Conservation (phyloP, 257 asterid genomes). For the Eucommia ulmoides region DNA sequence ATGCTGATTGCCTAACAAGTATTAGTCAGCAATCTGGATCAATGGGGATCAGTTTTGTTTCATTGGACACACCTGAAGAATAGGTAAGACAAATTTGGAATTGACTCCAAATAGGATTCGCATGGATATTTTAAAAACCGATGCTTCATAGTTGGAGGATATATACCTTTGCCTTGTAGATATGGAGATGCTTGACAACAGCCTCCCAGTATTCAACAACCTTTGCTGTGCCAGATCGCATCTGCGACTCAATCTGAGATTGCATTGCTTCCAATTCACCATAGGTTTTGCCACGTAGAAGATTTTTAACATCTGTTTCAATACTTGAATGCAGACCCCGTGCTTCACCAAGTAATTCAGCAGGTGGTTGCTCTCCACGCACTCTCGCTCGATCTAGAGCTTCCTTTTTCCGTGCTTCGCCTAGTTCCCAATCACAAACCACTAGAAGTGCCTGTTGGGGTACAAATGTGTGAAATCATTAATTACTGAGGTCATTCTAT, state of each 20-base stretch:
- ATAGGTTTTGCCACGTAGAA: constrained; percentile 58
- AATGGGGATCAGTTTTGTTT: too few species aligned
- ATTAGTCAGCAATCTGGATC: too few species aligned
- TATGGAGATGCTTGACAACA: constrained; percentile 71
- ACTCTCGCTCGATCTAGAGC: constrained; percentile 89
- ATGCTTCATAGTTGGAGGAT: background rate
- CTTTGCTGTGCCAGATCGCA: constrained; percentile 89
- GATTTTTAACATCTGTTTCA: constrained; percentile 71
- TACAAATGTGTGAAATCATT: too few species aligned
- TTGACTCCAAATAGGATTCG: too few species aligned
- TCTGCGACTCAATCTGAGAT: constrained; percentile 69
- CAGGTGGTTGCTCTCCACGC: constrained; percentile 76
- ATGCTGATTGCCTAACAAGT: too few species aligned
- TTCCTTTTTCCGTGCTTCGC: constrained; percentile 77
- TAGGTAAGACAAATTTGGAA: too few species aligned
- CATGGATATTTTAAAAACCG: too few species aligned
- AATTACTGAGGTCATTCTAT: too few species aligned
- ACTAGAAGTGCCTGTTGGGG: constrained; percentile 76
- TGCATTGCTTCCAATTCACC: constrained; percentile 47
- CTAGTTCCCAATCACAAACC: constrained; percentile 87
- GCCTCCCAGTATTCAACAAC: constrained; percentile 96
- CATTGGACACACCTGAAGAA: too few species aligned
- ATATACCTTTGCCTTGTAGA: constrained; percentile 79
- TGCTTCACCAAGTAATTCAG: constrained; percentile 74
- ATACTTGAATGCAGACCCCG: constrained; percentile 77